A percentile compares a stretch with the other conserved stretches of the same genome.
Evolutionary conservation across 495 filamentous ascomycete genomes (phyloP).

Genomic region (Hypoxylon cercidicola): DNA sequence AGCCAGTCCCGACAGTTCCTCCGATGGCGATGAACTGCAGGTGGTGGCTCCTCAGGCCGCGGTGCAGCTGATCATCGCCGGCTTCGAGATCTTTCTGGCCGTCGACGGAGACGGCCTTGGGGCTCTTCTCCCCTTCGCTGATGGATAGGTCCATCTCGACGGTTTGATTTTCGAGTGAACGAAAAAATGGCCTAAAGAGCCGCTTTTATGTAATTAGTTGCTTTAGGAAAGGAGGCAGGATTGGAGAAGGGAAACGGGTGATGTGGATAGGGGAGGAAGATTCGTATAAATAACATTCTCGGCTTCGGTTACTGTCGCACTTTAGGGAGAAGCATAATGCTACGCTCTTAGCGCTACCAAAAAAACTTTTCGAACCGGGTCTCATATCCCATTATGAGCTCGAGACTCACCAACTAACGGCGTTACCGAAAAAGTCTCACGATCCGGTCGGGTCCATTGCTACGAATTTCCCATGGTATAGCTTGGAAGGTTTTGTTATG

Average conservation of each 20-base stretch:
- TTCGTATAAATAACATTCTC: constrained; percentile 18
- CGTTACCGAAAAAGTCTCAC: constrained; percentile 37
- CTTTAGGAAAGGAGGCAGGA: not conserved
- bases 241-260: not conserved
- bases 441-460: constrained; percentile 24
- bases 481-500: not conserved
- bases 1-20: constrained; percentile 78
- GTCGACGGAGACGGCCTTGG: constrained; percentile 24
- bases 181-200: not conserved
- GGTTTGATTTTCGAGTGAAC: constrained; percentile 11
- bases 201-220: constrained; percentile 27
- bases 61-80: constrained; percentile 42
- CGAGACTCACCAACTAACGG: constrained; percentile 29
- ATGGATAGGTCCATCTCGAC: constrained; percentile 33
- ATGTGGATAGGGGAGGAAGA: constrained; percentile 7
- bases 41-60: constrained; percentile 58
- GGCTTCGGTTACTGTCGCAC: constrained; percentile 16
- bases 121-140: constrained; percentile 31
- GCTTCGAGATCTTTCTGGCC: constrained; percentile 43
- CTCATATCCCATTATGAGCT: constrained; percentile 13
- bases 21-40: constrained; percentile 73
- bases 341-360: not conserved
- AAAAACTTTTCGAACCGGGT: constrained; percentile 25
- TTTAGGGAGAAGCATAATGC: constrained; percentile 1
- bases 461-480: not conserved